Evolutionary conservation across 805 yeast species (phyloP).

Genomic region (Candida xyloterini): DNA sequence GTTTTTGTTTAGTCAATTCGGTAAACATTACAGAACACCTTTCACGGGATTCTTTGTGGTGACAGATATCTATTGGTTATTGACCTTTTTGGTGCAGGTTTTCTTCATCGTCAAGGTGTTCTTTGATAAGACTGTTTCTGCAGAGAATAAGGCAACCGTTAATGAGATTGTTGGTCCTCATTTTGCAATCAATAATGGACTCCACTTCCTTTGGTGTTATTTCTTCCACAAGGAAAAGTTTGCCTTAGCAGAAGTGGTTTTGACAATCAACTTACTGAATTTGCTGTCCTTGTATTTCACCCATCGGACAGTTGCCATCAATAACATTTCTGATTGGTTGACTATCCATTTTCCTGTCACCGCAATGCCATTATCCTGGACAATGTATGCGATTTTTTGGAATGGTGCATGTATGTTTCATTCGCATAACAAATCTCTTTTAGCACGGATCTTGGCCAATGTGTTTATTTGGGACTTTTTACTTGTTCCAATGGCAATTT

Average conservation of each 20-base stretch:
- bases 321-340: conserved; percentile 50
- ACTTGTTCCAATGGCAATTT: conserved; percentile 55
- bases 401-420: conserved; percentile 77
- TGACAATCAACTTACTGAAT: conserved; percentile 59
- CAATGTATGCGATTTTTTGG: conserved; percentile 74
- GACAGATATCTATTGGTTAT: conserved; percentile 54
- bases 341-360: conserved; percentile 62
- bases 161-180: conserved; percentile 52
- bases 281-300: conserved; percentile 51
- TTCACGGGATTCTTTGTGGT: conserved; percentile 57
- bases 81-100: conserved; percentile 51
- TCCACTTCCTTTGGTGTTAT: conserved; percentile 61
- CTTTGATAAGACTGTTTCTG: conserved; percentile 24
- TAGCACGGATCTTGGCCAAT: conserved; percentile 68
- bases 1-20: conserved; percentile 53
- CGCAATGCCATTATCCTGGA: conserved; percentile 75
- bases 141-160: conserved; percentile 30
- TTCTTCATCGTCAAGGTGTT: conserved; percentile 45
- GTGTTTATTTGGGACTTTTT: conserved; percentile 76
- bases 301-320: conserved; percentile 57
- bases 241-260: conserved; percentile 54
- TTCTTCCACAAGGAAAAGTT: conserved; percentile 60
- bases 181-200: conserved; percentile 58
- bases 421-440: conserved; percentile 48
- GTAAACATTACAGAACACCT: conserved; percentile 55